A percentile compares a stretch with the other conserved stretches of the same genome.
These are phyloP conservation scores for Tulasnella sp. DNA, from an alignment of 768 basidiomycete species.

Conservation along the genomic window DNA sequence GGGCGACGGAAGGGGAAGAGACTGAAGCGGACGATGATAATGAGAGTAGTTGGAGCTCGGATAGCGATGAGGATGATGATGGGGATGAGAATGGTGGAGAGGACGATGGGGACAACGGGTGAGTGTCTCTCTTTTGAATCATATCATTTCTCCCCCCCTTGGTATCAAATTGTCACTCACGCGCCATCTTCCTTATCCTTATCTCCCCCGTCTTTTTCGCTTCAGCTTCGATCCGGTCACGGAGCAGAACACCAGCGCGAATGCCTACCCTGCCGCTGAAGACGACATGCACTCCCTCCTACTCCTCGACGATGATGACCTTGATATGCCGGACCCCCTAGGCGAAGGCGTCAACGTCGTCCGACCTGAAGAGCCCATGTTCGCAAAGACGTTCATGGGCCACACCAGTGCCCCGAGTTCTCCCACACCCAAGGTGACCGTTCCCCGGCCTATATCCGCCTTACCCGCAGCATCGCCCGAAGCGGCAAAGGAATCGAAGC, in stretches of 20 bases:
- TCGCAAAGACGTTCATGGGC: constrained; percentile 13
- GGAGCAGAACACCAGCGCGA: constrained; percentile 68
- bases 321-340: constrained; percentile 58
- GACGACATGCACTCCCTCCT: constrained; percentile 22
- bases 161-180: background rate
- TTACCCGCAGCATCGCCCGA: background rate
- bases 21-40: constrained; percentile 39
- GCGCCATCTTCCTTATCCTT: background rate
- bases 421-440: background rate
- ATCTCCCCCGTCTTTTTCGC: no score
- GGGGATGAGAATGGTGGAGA: constrained; percentile 35
- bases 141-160: constrained; percentile 18
- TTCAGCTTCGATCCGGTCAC: constrained; percentile 62
- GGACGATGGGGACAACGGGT: constrained; percentile 30
- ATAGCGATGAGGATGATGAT: constrained; percentile 27
- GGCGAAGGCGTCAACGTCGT: constrained; percentile 90
- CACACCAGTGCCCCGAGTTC: background rate
- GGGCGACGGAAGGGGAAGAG: background rate
- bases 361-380: constrained; percentile 36
- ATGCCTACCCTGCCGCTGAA: constrained; percentile 19
- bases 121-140: background rate
- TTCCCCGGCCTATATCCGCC: background rate
- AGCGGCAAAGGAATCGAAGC: background rate
- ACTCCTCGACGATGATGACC: constrained; percentile 27
- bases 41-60: constrained; percentile 37